A percentile compares a stretch with the other conserved stretches of the same genome.
These are phyloP conservation scores for Sporothrix globosa DNA, from an alignment of 2,329 filamentous ascomycete genomes.

Conservation along the genomic window DNA sequence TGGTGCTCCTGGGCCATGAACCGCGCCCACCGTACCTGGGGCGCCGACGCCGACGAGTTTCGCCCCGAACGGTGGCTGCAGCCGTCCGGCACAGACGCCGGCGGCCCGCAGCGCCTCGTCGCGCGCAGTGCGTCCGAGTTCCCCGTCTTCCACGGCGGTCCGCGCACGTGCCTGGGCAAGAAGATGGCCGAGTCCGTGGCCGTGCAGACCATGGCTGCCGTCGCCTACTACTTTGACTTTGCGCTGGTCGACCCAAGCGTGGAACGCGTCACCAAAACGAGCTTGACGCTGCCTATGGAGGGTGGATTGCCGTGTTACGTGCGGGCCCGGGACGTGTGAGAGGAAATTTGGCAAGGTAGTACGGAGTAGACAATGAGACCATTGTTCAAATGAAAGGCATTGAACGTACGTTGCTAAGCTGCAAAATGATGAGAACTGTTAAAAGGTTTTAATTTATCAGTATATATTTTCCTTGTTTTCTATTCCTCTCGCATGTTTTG, in stretches of 20 bases:
- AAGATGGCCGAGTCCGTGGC: conserved; percentile 66
- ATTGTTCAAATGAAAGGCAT: neutral
- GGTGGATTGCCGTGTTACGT: conserved; percentile 58
- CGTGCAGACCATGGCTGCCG: conserved; percentile 57
- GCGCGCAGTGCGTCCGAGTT: conserved; percentile 58
- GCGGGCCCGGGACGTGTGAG: conserved; percentile 31
- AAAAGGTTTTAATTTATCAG: neutral
- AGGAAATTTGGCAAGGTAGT: too few species aligned
- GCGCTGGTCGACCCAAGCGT: conserved; percentile 39
- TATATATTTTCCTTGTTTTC: neutral
- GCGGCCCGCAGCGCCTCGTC: conserved; percentile 42
- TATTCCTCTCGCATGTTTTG: neutral
- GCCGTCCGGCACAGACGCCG: neutral
- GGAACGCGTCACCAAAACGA: conserved; percentile 61
- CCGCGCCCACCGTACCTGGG: conserved; percentile 60
- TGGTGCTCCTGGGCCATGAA: conserved; percentile 70
- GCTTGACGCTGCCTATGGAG: conserved; percentile 66
- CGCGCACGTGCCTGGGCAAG: conserved; percentile 64
- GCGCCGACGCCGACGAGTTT: conserved; percentile 58
- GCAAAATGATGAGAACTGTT: too few species aligned
- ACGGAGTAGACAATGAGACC: neutral
- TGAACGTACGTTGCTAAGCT: too few species aligned
- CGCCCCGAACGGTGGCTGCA: conserved; percentile 60
- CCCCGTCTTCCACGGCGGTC: conserved; percentile 67
- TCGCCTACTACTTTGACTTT: conserved; percentile 58